Conservation (phyloP, 2,329 filamentous ascomycete species). For the Colletotrichum karsti region DNA sequence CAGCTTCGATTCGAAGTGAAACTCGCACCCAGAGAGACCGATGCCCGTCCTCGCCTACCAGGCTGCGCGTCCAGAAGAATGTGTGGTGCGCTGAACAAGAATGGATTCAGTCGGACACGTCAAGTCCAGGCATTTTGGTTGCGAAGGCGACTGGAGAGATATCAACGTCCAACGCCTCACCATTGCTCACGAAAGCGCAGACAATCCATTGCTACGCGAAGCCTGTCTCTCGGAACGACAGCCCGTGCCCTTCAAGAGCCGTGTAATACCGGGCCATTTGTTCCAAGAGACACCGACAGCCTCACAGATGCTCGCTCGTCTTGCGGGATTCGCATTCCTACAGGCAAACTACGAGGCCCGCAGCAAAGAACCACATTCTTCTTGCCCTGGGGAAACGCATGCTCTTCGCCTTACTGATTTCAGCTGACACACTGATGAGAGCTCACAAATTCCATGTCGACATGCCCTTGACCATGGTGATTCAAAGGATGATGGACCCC, state of each 20-base stretch:
- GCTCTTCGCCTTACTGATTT: not conserved
- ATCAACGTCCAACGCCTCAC: too few species aligned
- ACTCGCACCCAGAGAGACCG: too few species aligned
- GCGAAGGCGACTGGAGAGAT: not conserved
- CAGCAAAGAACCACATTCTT: conserved; percentile 6
- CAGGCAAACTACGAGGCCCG: not conserved
- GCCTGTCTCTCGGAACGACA: not conserved
- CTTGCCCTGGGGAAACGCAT: not conserved
- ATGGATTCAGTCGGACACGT: not conserved
- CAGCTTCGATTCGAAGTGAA: too few species aligned
- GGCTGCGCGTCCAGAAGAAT: not conserved
- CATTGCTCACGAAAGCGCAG: not conserved
- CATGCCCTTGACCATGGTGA: not conserved
- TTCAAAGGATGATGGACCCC: not conserved
- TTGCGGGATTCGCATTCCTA: not conserved
- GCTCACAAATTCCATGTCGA: not conserved
- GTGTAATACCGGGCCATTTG: not conserved
- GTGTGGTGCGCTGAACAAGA: not conserved
- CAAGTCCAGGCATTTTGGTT: not conserved
- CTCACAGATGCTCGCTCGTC: not conserved
- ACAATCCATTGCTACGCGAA: not conserved
- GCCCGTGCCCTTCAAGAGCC: not conserved
- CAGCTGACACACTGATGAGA: not conserved
- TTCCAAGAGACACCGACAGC: not conserved
- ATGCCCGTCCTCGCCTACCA: too few species aligned